phyloP scores from a whole-genome alignment of 129 eudicot genomes.

The Centella asiatica region DNA sequence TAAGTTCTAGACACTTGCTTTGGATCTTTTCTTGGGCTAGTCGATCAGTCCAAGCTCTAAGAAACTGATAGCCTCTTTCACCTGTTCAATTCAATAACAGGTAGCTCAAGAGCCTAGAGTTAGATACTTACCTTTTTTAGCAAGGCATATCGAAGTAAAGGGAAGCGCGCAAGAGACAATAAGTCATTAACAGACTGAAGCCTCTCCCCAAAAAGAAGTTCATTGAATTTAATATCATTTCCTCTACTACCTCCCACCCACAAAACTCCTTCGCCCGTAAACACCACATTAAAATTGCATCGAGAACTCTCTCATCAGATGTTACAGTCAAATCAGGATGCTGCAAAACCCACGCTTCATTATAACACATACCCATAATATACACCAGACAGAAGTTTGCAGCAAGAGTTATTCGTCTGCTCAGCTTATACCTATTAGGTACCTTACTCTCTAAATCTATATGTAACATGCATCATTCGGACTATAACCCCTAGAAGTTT shows the following conservation, averaged over 20 bases:
- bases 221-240: slow-evolving; percentile 29
- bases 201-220: slow-evolving; percentile 55
- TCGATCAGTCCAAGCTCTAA: slow-evolving; percentile 45
- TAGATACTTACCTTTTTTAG: slow-evolving; percentile 65
- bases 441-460: too few species aligned
- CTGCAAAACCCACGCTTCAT: slow-evolving; percentile 53
- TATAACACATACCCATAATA: slow-evolving; percentile 34
- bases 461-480: too few species aligned
- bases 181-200: slow-evolving; percentile 39
- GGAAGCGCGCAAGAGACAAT: slow-evolving; percentile 71
- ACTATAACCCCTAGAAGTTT: too few species aligned
- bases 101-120: neutral
- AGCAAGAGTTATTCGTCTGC: too few species aligned
- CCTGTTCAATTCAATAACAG: slow-evolving; percentile 32
- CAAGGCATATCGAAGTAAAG: slow-evolving; percentile 48
- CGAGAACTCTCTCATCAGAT: slow-evolving; percentile 83
- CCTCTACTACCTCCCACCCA: slow-evolving; percentile 66
- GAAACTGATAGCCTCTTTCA: slow-evolving; percentile 69
- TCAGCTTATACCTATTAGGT: too few species aligned
- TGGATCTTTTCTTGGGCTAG: slow-evolving; percentile 33
- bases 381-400: too few species aligned
- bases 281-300: slow-evolving; percentile 77
- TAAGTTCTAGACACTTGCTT: slow-evolving; percentile 44
- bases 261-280: slow-evolving; percentile 53
- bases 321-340: slow-evolving; percentile 91